Base-by-base conservation (phyloP, 2,329 filamentous ascomycete species). In the Monosporascus sp. region DNA sequence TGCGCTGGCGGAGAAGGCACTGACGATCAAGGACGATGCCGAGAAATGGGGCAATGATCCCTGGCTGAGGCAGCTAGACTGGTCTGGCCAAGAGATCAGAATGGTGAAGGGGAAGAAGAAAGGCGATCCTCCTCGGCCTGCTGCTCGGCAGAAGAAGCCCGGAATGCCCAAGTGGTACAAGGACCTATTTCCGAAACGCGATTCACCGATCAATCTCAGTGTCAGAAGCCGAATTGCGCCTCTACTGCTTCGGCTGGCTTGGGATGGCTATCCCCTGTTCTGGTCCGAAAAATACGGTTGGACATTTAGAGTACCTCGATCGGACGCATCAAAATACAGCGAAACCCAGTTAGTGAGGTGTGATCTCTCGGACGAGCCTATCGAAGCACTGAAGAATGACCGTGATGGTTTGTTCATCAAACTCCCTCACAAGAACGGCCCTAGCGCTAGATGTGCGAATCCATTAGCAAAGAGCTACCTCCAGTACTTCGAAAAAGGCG, bases 101-200 rank as follows among this genome's bases (percentile, higher is more conserved):
- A 94, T 93, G 88, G 86, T 85, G 22, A 97, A 97, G 68, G 88
- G 87, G 3, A 97, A 94, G 74, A 92, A 88, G 71, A 97, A 96
- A 69, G 78, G 75, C 9, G 90, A 95, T 52, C 85, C 87, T 11
- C 87, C 88, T 2, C 79, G 91, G 45, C 91, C 87, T 31, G 88
- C 86, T 7, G 86, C 86, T 11, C 79, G 88, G 46, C 94, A 99
- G 68, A 99, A 97, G 77, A 91, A 88, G 73, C 92, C 93, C 0
- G 94, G 94, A 15, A 94, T 89, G 88, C 94, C 94, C 0, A 81
- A 88, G 59, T 99, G 94, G 94, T 99, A 96, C 73, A 97, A 94
- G 65, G 91, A 91, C 67, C 76, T 99, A 1, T 96, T 95, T 62
- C 63, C 80, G 1, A 91, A 84, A 53, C 86, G 74, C 24, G 81